A percentile compares a stretch with the other conserved stretches of the same genome.
Conservation (phyloP, 2,329 filamentous ascomycete genomes). For the Arthrobotrys entomopaga region DNA sequence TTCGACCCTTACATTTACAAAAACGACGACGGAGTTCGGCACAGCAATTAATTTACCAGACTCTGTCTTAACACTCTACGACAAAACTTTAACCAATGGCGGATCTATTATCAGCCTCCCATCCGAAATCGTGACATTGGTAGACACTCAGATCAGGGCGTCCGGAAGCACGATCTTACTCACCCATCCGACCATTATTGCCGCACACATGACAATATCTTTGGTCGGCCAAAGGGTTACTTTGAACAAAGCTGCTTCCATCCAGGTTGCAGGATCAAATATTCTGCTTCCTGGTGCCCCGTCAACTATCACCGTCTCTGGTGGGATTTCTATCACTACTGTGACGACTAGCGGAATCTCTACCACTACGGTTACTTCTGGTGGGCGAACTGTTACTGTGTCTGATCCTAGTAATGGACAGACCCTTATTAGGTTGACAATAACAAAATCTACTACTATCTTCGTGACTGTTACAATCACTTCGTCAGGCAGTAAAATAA, state of each 20-base stretch:
- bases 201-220: background rate
- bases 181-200: background rate
- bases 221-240: constrained; percentile 1
- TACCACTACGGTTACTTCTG: background rate
- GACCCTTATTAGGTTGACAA: too few species aligned
- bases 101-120: background rate
- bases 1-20: background rate
- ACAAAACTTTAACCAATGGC: constrained; percentile 3
- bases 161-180: constrained; percentile 3
- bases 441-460: too few species aligned
- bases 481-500: background rate
- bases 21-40: background rate
- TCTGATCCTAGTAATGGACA: too few species aligned
- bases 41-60: background rate
- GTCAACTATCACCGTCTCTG: background rate
- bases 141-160: background rate
- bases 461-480: too few species aligned
- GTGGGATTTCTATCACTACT: background rate
- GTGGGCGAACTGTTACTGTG: too few species aligned
- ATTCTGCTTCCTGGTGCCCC: background rate
- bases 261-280: constrained; percentile 5
- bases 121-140: background rate
- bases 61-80: background rate
- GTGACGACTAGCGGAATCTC: background rate
- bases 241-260: background rate